Evolutionary conservation across 2,329 filamentous ascomycete species (phyloP), one percentile per base, ranked within the genome.

Genomic region (Aureobasidium sp.): DNA sequence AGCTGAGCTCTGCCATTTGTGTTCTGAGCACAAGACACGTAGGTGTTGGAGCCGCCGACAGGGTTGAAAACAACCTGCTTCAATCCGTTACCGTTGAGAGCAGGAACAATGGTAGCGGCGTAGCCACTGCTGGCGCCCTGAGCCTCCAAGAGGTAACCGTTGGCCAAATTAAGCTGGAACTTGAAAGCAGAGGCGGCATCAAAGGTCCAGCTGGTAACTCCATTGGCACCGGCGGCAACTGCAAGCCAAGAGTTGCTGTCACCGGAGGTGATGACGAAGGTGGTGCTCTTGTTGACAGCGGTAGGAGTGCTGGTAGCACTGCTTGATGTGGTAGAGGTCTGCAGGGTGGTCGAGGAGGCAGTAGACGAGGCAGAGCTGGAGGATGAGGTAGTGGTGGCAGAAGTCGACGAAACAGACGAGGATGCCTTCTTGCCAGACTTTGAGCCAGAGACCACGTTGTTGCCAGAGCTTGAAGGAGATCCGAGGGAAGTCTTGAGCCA

Each of bases 401-500:
- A n/a, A n/a, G n/a, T n/a, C 19, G 48, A 41, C 7, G 39, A 3
- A 6, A 38, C 32, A 14, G 49, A 38, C 10, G 6, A 16, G 30
- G 37, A 6, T 10, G 37, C 11, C 34, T 37, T 4, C 30, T 30
- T 49, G 24, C 45, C 40, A 6, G 25, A 24, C 12, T 41, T 54
- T 34, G 34, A 24, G 11, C 44, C 55, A 27, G 55, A 35, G 21
- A 56, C 39, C 12, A 39, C 40, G 38, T 56, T 56, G n/a, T 22
- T 21, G 14, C 50, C 55, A 17, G 55, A 39, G 14, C 17, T 24
- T 11, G 29, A 54, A 14, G 50, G 30, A 8, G 34, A 42, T 19
- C 55, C 55, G 14, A 54, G 37, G 21, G 21, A 19, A 21, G 17
- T 56, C 44, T 56, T 56, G 24, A 56, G 50, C 55, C 55, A 56